Base-by-base conservation (phyloP, 345 rosid genomes). In the Salix dunnii region DNA sequence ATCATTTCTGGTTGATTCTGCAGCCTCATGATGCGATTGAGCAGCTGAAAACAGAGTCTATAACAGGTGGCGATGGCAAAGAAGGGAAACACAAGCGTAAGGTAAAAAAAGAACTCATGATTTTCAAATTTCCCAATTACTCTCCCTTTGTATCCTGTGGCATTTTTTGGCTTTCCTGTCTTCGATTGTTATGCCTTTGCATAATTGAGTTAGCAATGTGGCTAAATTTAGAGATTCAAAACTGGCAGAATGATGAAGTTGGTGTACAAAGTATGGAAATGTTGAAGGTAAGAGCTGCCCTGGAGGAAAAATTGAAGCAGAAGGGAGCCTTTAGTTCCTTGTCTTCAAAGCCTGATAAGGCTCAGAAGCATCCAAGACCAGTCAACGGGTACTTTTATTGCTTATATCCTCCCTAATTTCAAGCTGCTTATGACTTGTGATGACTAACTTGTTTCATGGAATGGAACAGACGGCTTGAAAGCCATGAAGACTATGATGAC, bases 201-300 rank as follows among this genome's bases (percentile, higher is more conserved):
- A 1, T 60, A 33, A 27, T 21, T 48, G 16, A 67, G 81, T 53
- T 25, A 1, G 23, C 31, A 27, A 49, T 64, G 25, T 75, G 35
- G 62, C 75, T 80, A 36, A 87, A 21, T 36, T 9, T 73, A 76
- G 69, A 76, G 25, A 70, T 23, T 12, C 31, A 17, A 68, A 74
- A 73, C 77, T 83, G 75, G 84, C 90, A 90, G 97, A 85, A 71
- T 55, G 86, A 84, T 80, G 85, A 85, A 75, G 88, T 89, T 82
- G 90, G 89, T 82, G 64, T 84, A 21, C 91, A 91, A 79, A 92
- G 98, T 86, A 82, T 76, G 86, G 88, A 93, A 84, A 95, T 95
- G 98, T 73, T 95, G 66, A 88, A 87, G 80, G 84, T 91, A 33
- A 87, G 99, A 87, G 98, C 98, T 53, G 90, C 89, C 25, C 91